Percentiles rank a stretch among this genome's conserved stretches.
Conservation (phyloP, 2,329 filamentous ascomycete genomes). For the Aspergillus novofumigatus region DNA sequence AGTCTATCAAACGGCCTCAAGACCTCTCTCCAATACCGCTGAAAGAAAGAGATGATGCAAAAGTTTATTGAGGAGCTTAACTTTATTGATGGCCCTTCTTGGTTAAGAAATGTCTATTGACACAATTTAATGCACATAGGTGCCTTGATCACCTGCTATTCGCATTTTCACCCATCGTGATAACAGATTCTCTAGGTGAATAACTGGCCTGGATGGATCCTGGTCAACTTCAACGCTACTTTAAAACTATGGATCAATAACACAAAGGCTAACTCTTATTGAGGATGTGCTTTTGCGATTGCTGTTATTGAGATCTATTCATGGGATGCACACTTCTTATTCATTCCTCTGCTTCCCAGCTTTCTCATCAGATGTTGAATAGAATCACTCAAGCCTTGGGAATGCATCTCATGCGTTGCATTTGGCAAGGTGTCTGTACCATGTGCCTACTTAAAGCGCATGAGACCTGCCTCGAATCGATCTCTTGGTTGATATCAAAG, state of each 20-base stretch:
- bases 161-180: not conserved
- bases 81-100: constrained; percentile 2
- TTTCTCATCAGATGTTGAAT: not conserved
- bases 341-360: not conserved
- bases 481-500: not conserved
- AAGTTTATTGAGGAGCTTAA: not conserved
- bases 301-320: not conserved
- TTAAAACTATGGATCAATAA: not conserved
- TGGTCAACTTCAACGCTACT: not conserved
- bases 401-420: not conserved
- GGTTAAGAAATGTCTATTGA: not conserved
- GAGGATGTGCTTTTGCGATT: not conserved
- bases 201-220: not conserved
- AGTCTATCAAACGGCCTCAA: not conserved
- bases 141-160: not conserved
- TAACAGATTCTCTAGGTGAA: not conserved
- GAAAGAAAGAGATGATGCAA: not conserved
- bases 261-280: not conserved
- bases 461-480: not conserved
- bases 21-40: not conserved
- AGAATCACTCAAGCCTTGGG: not conserved
- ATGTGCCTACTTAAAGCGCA: not conserved
- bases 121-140: not conserved
- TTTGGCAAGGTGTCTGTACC: not conserved
- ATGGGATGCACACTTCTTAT: not conserved